Evolutionary conservation across 352 stramenopile genomes (phyloP).

Genomic region (Pythium guiyangense): DNA sequence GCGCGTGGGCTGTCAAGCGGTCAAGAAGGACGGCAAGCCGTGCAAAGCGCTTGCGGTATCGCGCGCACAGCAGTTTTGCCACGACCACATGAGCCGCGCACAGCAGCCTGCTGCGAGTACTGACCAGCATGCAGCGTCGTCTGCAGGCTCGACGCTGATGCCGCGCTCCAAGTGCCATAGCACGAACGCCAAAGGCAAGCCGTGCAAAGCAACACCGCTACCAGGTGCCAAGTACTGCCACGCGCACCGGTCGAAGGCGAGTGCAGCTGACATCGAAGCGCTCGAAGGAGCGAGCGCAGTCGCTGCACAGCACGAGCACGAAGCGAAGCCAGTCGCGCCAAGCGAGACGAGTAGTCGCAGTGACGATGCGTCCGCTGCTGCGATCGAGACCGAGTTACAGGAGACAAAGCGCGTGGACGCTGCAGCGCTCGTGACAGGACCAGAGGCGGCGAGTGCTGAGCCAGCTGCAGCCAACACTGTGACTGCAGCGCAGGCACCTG

Average conservation of each 20-base stretch:
- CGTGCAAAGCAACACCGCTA: slow-evolving; percentile 26
- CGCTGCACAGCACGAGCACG: background rate
- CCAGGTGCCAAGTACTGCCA: slow-evolving; percentile 29
- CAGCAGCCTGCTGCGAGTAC: background rate
- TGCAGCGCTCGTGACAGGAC: background rate
- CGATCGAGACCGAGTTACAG: no score
- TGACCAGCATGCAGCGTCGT: background rate
- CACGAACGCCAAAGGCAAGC: slow-evolving; percentile 41
- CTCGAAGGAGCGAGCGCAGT: background rate
- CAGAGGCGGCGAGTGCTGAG: background rate
- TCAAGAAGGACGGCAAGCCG: slow-evolving; percentile 21
- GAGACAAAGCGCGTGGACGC: no score
- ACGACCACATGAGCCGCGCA: slow-evolving; percentile 14
- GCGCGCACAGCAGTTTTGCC: slow-evolving; percentile 26
- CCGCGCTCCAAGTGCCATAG: slow-evolving; percentile 19
- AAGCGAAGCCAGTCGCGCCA: background rate
- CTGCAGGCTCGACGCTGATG: background rate
- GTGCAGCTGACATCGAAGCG: background rate
- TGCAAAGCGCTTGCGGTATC: slow-evolving; percentile 35
- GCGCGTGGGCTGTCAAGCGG: slow-evolving; percentile 10
- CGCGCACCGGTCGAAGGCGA: slow-evolving; percentile 21
- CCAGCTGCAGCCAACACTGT: background rate
- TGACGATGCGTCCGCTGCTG: no score
- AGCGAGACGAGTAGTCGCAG: background rate
- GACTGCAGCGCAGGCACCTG: background rate